Conservation (phyloP, 805 yeast species). For the Schizosaccharomyces cryophilus region DNA sequence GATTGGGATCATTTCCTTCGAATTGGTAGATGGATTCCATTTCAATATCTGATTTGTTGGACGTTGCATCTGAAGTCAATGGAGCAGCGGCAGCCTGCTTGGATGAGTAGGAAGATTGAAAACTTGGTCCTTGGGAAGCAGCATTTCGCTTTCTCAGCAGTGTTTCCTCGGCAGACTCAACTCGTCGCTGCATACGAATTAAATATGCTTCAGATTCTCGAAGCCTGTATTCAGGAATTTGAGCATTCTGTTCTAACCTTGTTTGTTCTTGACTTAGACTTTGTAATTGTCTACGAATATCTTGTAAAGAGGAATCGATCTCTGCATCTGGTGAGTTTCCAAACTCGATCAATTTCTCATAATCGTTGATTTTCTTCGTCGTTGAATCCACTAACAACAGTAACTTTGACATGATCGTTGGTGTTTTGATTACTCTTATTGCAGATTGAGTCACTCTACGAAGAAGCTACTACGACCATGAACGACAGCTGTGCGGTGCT, state of each 20-base stretch:
- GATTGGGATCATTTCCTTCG: background rate
- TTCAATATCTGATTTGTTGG: background rate
- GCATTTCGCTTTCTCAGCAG: background rate
- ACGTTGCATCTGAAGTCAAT: too few relatives aligned
- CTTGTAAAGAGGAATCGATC: background rate
- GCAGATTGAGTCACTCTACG: too few relatives aligned
- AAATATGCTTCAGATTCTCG: background rate
- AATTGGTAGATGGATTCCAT: background rate
- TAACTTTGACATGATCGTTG: background rate
- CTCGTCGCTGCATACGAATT: background rate
- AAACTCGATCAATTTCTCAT: background rate
- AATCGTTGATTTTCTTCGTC: background rate
- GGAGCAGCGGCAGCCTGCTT: too few relatives aligned
- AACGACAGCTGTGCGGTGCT: too few relatives aligned
- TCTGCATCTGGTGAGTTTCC: background rate
- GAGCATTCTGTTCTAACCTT: background rate
- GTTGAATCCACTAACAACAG: background rate
- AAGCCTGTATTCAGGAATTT: background rate
- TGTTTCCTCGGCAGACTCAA: background rate
- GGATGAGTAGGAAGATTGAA: too few relatives aligned
- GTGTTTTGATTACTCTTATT: background rate
- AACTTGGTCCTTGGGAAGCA: background rate
- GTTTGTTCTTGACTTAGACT: background rate
- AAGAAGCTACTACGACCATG: too few relatives aligned
- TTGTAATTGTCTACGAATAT: background rate